Percentiles rank a stretch among this genome's conserved stretches.
phyloP scores from a whole-genome alignment of 2,329 filamentous ascomycete genomes.

The Diaporthe velutina region DNA sequence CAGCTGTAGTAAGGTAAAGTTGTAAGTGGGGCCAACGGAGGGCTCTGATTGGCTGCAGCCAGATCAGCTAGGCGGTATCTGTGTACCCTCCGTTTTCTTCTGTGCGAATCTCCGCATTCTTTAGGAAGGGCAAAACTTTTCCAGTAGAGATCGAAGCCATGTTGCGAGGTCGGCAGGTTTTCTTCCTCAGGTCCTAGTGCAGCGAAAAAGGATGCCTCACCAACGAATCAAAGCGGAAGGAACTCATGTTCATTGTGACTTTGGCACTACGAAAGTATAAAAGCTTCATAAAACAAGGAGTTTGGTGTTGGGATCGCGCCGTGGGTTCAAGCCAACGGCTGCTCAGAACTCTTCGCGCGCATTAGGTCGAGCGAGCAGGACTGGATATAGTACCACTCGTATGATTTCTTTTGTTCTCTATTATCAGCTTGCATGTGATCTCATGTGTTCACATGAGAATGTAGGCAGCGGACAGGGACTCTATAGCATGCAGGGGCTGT shows the following conservation, averaged over 20 bases:
- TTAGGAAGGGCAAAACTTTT: no score
- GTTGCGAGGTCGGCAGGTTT: neutral
- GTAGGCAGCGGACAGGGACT: neutral
- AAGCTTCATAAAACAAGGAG: neutral
- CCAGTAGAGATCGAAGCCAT: no score
- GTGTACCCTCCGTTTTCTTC: no score
- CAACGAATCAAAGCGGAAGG: no score
- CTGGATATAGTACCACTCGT: neutral
- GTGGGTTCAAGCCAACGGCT: neutral
- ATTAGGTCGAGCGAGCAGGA: neutral
- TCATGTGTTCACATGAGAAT: neutral
- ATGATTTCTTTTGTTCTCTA: neutral
- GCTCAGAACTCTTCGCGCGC: neutral
- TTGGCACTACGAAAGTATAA: neutral
- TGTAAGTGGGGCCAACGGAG: no score
- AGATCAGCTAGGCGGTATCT: no score
- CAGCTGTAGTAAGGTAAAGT: no score
- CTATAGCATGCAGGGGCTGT: neutral
- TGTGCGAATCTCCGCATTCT: no score
- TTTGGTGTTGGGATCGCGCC: neutral
- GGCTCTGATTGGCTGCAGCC: no score
- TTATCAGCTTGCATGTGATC: slow-evolving; percentile 1
- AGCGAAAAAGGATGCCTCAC: neutral
- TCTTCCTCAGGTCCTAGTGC: neutral
- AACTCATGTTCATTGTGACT: neutral